Conservation (phyloP, 1,284 basidiomycete species). For the Austroboletus niveus region DNA sequence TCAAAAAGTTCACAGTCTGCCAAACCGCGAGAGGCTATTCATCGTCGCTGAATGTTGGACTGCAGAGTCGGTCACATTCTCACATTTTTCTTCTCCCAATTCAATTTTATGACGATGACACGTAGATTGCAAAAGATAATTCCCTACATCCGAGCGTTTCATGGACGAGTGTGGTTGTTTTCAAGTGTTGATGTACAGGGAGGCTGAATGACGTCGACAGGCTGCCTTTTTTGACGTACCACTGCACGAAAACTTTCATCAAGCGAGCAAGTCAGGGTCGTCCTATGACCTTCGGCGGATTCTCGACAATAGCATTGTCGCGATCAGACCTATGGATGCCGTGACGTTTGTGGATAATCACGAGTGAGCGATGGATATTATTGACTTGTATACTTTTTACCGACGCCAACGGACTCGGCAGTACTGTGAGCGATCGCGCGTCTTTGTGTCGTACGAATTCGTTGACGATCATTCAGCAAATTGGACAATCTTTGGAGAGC, state of each 20-base stretch:
- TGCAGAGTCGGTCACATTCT: slow-evolving; percentile 44
- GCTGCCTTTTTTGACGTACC: slow-evolving; percentile 80
- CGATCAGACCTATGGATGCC: slow-evolving; percentile 61
- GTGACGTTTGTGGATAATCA: slow-evolving; percentile 85
- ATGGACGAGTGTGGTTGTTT: slow-evolving; percentile 51
- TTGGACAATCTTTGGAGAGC: slow-evolving; percentile 72
- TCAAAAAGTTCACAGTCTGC: slow-evolving; percentile 43
- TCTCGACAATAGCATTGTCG: slow-evolving; percentile 55
- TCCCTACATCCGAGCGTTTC: slow-evolving; percentile 57
- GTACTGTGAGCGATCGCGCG: slow-evolving; percentile 48
- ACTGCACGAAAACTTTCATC: slow-evolving; percentile 68
- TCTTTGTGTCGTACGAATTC: background rate
- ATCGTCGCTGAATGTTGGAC: slow-evolving; percentile 78
- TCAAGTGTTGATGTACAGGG: background rate
- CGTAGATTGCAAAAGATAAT: slow-evolving; percentile 50
- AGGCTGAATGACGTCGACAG: slow-evolving; percentile 35
- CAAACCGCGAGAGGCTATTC: slow-evolving; percentile 53
- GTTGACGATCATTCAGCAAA: slow-evolving; percentile 45
- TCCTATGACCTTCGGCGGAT: slow-evolving; percentile 67
- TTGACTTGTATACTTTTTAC: background rate
- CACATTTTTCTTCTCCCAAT: background rate
- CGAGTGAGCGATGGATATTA: slow-evolving; percentile 49
- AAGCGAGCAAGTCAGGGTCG: slow-evolving; percentile 58
- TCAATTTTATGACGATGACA: background rate
- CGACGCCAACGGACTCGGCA: slow-evolving; percentile 21